A percentile compares a stretch with the other conserved stretches of the same genome.
These are phyloP conservation scores for Boletellus ananiceps DNA, from an alignment of 768 basidiomycete species.

Conservation along the genomic window DNA sequence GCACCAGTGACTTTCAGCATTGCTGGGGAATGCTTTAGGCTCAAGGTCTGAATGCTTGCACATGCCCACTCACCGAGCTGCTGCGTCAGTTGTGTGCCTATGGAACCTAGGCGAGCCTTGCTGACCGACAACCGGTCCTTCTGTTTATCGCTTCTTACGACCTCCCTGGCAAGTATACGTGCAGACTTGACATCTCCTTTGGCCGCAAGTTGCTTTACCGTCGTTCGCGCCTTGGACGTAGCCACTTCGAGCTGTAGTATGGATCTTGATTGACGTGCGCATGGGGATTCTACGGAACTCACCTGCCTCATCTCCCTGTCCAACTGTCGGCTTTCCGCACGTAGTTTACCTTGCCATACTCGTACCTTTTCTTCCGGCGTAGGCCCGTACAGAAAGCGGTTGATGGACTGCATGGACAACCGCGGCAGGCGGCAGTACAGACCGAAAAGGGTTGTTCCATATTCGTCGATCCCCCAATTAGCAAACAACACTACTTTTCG, in stretches of 20 bases:
- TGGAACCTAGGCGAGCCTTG: slow-evolving; percentile 90
- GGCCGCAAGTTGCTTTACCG: slow-evolving; percentile 83
- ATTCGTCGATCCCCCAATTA: slow-evolving; percentile 1
- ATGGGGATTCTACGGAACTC: slow-evolving; percentile 28
- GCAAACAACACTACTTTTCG: no score
- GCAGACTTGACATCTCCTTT: slow-evolving; percentile 94
- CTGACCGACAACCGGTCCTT: slow-evolving; percentile 86
- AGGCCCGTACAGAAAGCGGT: slow-evolving; percentile 92
- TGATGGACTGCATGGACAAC: slow-evolving; percentile 72
- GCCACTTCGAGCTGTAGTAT: slow-evolving; percentile 68
- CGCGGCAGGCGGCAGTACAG: not conserved
- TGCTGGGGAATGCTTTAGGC: slow-evolving; percentile 44
- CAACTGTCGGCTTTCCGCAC: slow-evolving; percentile 72
- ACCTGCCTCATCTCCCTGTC: slow-evolving; percentile 98
- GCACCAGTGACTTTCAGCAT: slow-evolving; percentile 98
- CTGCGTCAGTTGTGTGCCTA: slow-evolving; percentile 82
- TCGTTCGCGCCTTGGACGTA: slow-evolving; percentile 69
- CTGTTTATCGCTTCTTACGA: slow-evolving; percentile 94
- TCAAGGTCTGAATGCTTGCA: not conserved
- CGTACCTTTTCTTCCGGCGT: slow-evolving; percentile 92
- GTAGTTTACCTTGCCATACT: slow-evolving; percentile 86
- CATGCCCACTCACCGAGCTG: slow-evolving; percentile 70
- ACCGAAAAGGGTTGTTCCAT: slow-evolving; percentile 17
- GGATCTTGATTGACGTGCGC: slow-evolving; percentile 12
- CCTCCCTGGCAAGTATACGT: slow-evolving; percentile 85